A percentile compares a stretch with the other conserved stretches of the same genome.
These are phyloP conservation scores for Erodium moschatum DNA, from an alignment of 441 rosid species.

Conservation along the genomic window DNA sequence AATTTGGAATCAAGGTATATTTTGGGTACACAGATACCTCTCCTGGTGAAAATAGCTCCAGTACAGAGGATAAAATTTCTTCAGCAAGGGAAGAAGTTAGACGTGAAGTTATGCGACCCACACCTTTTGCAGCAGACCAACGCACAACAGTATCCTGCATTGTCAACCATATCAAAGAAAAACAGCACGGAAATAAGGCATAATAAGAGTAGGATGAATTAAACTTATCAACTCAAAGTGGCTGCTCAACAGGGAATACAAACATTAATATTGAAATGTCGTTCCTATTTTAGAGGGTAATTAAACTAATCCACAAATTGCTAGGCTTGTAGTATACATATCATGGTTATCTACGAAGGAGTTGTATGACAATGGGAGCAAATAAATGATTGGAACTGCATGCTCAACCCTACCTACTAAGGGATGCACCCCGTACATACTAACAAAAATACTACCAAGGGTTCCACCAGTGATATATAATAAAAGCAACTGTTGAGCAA, in stretches of 20 bases:
- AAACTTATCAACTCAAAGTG: slow-evolving; percentile 2
- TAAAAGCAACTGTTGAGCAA: not conserved
- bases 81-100: slow-evolving; percentile 73
- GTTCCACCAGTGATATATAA: not conserved
- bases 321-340: slow-evolving; percentile 1
- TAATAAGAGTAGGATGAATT: not conserved
- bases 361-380: not conserved
- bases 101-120: slow-evolving; percentile 80
- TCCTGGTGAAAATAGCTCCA: slow-evolving; percentile 80
- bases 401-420: not conserved
- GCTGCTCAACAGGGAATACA: not conserved
- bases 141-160: slow-evolving; percentile 92
- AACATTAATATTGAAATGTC: not conserved
- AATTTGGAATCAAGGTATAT: not conserved
- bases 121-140: slow-evolving; percentile 98
- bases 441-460: not conserved
- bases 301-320: not conserved
- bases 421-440: not conserved
- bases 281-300: not conserved
- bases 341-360: not conserved
- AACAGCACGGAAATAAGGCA: slow-evolving; percentile 4
- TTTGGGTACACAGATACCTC: slow-evolving; percentile 41
- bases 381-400: not conserved
- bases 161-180: slow-evolving; percentile 15
- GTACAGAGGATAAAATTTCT: slow-evolving; percentile 73